Evolutionary conservation across 495 filamentous ascomycete genomes (phyloP).

Genomic region (Cairneyella variabilis): DNA sequence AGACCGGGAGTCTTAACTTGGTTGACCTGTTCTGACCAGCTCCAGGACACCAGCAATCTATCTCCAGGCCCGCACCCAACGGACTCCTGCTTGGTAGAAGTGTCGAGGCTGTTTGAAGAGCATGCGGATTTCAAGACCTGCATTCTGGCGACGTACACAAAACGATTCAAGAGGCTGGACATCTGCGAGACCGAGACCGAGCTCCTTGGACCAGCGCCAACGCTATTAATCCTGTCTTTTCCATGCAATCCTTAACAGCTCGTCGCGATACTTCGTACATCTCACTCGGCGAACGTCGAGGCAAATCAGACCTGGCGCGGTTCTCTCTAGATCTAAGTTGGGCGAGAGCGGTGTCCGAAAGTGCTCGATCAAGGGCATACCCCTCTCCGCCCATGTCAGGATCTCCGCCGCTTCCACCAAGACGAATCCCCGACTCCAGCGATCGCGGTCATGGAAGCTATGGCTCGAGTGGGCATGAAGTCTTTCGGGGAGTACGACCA

Average conservation of each 20-base stretch:
- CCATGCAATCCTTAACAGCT: constrained; percentile 45
- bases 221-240: constrained; percentile 18
- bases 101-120: constrained; percentile 5
- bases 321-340: constrained; percentile 67
- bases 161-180: constrained; percentile 2
- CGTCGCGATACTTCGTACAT: constrained; percentile 38
- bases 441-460: constrained; percentile 51
- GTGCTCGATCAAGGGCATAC: constrained; percentile 61
- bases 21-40: background rate
- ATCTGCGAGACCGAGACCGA: constrained; percentile 7
- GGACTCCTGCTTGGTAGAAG: background rate
- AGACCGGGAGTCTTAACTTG: background rate
- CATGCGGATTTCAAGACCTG: constrained; percentile 10
- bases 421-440: constrained; percentile 57
- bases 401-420: constrained; percentile 65
- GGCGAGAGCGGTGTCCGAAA: constrained; percentile 63
- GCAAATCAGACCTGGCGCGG: constrained; percentile 59
- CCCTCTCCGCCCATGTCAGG: constrained; percentile 85
- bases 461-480: constrained; percentile 24
- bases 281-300: constrained; percentile 59
- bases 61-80: background rate
- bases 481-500: constrained; percentile 32
- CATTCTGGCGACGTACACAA: background rate
- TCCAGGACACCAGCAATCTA: background rate
- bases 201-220: constrained; percentile 15